Evolutionary conservation across 2,329 filamentous ascomycete genomes (phyloP), one percentile per base, ranked within the genome.

Genomic region (Scedosporium apiospermum): DNA sequence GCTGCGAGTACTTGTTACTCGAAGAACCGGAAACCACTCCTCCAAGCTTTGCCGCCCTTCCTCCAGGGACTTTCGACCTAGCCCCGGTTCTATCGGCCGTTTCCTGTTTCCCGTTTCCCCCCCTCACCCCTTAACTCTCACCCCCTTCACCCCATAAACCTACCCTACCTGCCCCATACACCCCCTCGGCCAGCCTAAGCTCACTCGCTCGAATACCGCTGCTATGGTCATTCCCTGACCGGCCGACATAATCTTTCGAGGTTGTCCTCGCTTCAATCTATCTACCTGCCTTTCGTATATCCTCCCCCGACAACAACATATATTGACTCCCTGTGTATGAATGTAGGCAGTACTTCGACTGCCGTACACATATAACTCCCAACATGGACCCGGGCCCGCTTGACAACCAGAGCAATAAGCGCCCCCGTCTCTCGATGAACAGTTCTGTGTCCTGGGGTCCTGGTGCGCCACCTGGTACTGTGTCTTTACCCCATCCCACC

Each of bases 361-460:
- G 10, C 38, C 49, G 60, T 49, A 58, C 62, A 59, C 63, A 72
- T 73, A 71, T 78, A 77, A 57, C 79, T 77, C 70, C 73, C 73
- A 82, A 75, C 78, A 86, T 86, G 84, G 83, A 86, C 76, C 76
- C 76, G 77, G 80, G 77, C 74, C 79, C 74, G 75, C 82, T 82
- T 70, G 82, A 85, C 70, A 75, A 16, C 44, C 30, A 34, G 14
- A 57, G 46, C 30, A 62, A 73, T 71, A 86, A 86, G 78, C 82
- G 83, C 71, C 80, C 80, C 72, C 82, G 83, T 75, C 76, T 85
- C 68, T 74, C 73, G 68, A 74, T 74, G 69, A 72, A 70, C 21
- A 62, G 60, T n/a, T n/a, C 44, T 7, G 44, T 73, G 59, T 72
- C 77, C 71, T 80, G 79, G 78, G 75, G 80, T 71, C 77, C 73